Percentiles rank a stretch among this genome's conserved stretches.
Evolutionary conservation across 805 yeast species (phyloP).

Genomic region (Teunomyces lycoperdinae): DNA sequence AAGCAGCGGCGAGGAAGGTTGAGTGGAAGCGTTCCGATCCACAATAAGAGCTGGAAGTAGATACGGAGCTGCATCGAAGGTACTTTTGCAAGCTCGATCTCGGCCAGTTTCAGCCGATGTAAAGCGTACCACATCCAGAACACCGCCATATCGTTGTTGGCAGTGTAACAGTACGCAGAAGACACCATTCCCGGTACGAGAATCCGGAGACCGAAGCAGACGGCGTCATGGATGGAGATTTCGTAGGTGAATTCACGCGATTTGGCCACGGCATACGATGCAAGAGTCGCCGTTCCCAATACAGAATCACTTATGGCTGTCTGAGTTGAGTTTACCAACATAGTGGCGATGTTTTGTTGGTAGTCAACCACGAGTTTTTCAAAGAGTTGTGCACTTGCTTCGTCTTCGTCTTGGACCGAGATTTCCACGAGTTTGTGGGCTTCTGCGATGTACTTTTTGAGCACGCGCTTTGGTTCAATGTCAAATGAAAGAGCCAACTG

Average conservation of each 20-base stretch:
- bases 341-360: constrained; percentile 30
- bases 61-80: constrained; percentile 28
- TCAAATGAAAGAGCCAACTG: constrained; percentile 64
- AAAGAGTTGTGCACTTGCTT: constrained; percentile 37
- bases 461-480: constrained; percentile 47
- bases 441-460: constrained; percentile 34
- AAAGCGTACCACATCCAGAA: constrained; percentile 41
- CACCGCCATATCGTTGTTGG: constrained; percentile 26
- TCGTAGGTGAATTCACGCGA: constrained; percentile 1
- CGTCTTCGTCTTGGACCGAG: constrained; percentile 23
- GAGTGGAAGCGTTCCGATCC: constrained; percentile 1
- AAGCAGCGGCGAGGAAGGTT: constrained; percentile 22
- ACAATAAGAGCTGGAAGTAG: constrained; percentile 30
- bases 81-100: constrained; percentile 28
- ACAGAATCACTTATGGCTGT: constrained; percentile 28
- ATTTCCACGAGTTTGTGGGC: constrained; percentile 42
- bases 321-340: constrained; percentile 24
- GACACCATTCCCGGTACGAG: constrained; percentile 37
- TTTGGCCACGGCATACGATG: constrained; percentile 12
- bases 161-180: constrained; percentile 14
- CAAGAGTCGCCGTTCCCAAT: constrained; percentile 21
- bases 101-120: constrained; percentile 19
- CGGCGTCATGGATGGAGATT: constrained; percentile 16
- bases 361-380: constrained; percentile 39
- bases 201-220: constrained; percentile 23